Base-by-base conservation (phyloP, 148 eudicot species). In the Spergularia marina region DNA sequence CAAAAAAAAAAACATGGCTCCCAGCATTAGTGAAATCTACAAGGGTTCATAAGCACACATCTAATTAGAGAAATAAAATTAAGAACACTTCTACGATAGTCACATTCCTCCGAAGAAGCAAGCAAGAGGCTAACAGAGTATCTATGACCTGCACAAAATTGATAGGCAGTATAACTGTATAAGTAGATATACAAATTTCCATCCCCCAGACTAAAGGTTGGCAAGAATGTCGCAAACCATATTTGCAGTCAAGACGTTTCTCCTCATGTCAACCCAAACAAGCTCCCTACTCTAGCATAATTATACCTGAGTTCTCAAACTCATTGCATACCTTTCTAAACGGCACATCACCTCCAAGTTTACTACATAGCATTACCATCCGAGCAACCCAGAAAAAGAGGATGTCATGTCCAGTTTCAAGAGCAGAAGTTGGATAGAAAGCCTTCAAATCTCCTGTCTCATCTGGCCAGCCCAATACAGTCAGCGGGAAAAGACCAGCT, bases 381-480 rank as follows among this genome's bases (percentile, higher is more conserved):
- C 96, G 94, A 25, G 98, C 97, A 72, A 92, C 98, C 97, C 98
- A 90, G 79, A 95, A 95, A 53, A 95, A 95, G 17, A 95, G 91
- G 79, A 95, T 95, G 78, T 95, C 98, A 73, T 92, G 98, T 40
- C 98, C 98, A 63, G 97, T 95, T 88, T 95, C 98, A 73, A 95
- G 98, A 75, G 89, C 91, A n/a, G 96, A 83, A 73, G 94, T 90
- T 51, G 98, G 98, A 81, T 95, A 95, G 85, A 95, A 95, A 20
- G 82, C 80, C 82, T 82, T 89, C 74, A 92, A 76, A 85, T 95
- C 97, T 62, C 81, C 87, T 30, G 98, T 95, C 65, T 92, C 79
- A 86, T 92, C 91, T 68, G 98, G 98, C 98, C 98, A 95, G 18
- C 97, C 98, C 71, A 92, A 80, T 49, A 92, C 98, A 81, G 96